Conservation (phyloP, 1,284 basidiomycete genomes). For the Leccinum griseonigrum region DNA sequence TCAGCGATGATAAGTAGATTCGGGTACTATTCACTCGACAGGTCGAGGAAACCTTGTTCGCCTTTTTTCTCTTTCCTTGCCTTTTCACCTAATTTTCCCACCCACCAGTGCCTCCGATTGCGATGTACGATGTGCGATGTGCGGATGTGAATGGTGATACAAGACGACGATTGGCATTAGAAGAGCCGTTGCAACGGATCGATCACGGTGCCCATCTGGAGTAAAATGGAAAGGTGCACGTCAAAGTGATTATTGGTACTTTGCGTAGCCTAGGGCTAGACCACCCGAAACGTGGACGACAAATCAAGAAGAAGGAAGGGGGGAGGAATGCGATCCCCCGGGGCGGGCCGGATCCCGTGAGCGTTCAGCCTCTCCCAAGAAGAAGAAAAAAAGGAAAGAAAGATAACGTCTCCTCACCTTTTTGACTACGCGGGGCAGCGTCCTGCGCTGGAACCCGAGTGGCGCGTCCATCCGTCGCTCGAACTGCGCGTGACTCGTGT, state of each 20-base stretch:
- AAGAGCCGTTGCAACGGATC: constrained; percentile 66
- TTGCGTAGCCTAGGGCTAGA: neutral
- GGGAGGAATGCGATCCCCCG: neutral
- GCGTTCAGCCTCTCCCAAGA: neutral
- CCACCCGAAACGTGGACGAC: neutral
- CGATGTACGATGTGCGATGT: neutral
- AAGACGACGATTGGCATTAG: constrained; percentile 21
- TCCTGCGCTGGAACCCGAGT: constrained; percentile 82
- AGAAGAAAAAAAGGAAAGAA: neutral
- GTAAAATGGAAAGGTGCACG: neutral
- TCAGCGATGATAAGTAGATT: neutral
- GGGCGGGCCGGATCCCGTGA: neutral
- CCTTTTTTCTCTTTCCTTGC: neutral
- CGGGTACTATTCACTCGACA: neutral
- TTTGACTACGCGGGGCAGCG: constrained; percentile 81
- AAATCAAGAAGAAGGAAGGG: neutral
- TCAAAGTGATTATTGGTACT: neutral
- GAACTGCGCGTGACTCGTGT: constrained; percentile 88
- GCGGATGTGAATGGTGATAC: neutral
- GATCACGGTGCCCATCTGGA: constrained; percentile 73
- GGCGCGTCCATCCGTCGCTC: constrained; percentile 81
- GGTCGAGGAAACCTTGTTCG: neutral
- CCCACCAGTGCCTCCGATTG: neutral
- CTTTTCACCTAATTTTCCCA: neutral
- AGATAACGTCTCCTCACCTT: constrained; percentile 51